These are phyloP conservation scores for Verticillium alfalfae DNA, from an alignment of 2,329 filamentous ascomycete genomes.

Conservation along the genomic window DNA sequence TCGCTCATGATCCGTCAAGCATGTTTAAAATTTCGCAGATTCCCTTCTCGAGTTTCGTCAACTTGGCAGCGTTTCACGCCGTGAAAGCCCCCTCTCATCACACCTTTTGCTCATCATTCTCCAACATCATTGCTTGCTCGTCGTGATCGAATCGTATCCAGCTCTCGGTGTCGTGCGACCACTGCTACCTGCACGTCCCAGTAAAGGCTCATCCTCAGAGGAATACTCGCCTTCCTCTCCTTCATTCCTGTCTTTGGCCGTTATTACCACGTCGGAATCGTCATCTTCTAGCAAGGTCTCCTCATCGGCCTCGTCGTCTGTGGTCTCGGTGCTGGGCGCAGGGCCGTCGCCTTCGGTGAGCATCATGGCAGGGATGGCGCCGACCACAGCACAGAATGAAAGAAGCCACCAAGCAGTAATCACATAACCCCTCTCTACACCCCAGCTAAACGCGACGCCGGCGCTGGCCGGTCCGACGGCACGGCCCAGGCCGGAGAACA, in stretches of 20 bases:
- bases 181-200: not conserved
- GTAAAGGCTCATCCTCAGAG: not conserved
- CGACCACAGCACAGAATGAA: constrained; percentile 55
- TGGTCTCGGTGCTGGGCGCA: constrained; percentile 22
- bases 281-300: constrained; percentile 7
- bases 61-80: not conserved
- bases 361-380: constrained; percentile 67
- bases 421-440: constrained; percentile 69
- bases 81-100: not conserved
- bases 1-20: not conserved
- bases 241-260: constrained; percentile 1
- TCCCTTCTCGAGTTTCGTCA: not conserved
- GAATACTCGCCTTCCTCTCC: not conserved
- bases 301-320: constrained; percentile 27
- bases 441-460: constrained; percentile 69
- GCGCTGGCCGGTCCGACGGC: constrained; percentile 71
- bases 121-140: not conserved
- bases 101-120: not conserved
- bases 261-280: constrained; percentile 6
- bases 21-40: not conserved
- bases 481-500: constrained; percentile 72
- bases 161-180: not conserved
- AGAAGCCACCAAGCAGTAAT: constrained; percentile 79
- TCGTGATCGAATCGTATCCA: not conserved
- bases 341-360: constrained; percentile 71